Percentiles rank a stretch among this genome's conserved stretches.
Evolutionary conservation across 805 yeast species (phyloP).

Genomic region (Barnettozyma sucrosica): DNA sequence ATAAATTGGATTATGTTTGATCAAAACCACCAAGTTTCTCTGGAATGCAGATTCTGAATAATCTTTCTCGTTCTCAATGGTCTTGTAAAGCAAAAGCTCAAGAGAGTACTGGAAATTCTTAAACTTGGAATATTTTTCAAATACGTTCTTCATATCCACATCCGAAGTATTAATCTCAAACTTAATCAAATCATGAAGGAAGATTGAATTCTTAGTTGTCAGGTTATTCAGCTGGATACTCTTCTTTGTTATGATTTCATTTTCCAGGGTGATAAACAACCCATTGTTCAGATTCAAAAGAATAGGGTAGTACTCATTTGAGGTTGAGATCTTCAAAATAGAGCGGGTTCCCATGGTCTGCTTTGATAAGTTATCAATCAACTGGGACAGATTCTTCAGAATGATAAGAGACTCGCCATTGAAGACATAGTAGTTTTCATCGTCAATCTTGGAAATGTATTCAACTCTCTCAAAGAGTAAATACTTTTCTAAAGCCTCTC

Average conservation of each 20-base stretch:
- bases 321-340: conserved; percentile 26
- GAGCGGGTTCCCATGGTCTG: conserved; percentile 9
- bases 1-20: conserved; percentile 20
- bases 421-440: conserved; percentile 30
- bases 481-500: conserved; percentile 9
- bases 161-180: conserved; percentile 30
- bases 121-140: conserved; percentile 28
- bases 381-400: conserved; percentile 13
- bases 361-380: conserved; percentile 3
- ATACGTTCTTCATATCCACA: conserved; percentile 8
- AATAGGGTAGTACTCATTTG: conserved; percentile 24
- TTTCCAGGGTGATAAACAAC: conserved; percentile 39
- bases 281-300: conserved; percentile 25
- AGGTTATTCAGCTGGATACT: conserved; percentile 30
- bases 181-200: conserved; percentile 41
- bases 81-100: conserved; percentile 39
- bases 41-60: conserved; percentile 1
- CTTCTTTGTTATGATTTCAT: conserved; percentile 25
- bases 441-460: conserved; percentile 20
- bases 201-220: conserved; percentile 33
- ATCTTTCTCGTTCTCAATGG: conserved; percentile 20
- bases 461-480: conserved; percentile 24
- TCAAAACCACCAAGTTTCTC: conserved; percentile 13
- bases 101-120: conserved; percentile 37
- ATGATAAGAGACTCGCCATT: conserved; percentile 33